Evolutionary conservation across 2,329 filamentous ascomycete genomes (phyloP).

Genomic region (Penicillium sp.): DNA sequence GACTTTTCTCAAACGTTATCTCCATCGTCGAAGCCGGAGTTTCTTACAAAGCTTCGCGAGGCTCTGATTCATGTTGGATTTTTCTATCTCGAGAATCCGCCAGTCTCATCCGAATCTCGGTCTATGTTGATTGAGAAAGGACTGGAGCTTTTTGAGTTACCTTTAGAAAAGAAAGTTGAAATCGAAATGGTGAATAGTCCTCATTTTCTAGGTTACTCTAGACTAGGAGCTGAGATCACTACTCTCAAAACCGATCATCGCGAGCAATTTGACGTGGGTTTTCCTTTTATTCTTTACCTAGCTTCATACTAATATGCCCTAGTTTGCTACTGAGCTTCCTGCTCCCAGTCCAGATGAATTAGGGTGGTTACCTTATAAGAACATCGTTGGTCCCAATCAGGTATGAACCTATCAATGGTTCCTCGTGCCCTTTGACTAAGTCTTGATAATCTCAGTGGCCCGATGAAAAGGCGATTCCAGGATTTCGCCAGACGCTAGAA

Average conservation of each 20-base stretch:
- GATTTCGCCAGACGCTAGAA: conserved; percentile 33
- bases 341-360: conserved; percentile 33
- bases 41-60: conserved; percentile 31
- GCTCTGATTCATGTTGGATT: conserved; percentile 39
- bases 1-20: conserved; percentile 28
- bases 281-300: background rate
- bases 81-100: conserved; percentile 35
- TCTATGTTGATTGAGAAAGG: conserved; percentile 39
- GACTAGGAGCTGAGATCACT: conserved; percentile 36
- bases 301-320: conserved; percentile 12
- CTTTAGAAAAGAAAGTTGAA: conserved; percentile 49
- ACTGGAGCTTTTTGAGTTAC: conserved; percentile 46
- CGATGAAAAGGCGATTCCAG: conserved; percentile 31
- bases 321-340: conserved; percentile 42
- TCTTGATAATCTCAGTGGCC: conserved; percentile 29
- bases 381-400: conserved; percentile 39
- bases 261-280: conserved; percentile 38
- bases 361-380: no score
- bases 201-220: conserved; percentile 40
- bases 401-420: conserved; percentile 12
- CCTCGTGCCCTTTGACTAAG: background rate
- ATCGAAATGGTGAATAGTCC: conserved; percentile 48
- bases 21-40: conserved; percentile 23
- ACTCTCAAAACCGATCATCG: conserved; percentile 34
- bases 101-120: conserved; percentile 22